A percentile compares a stretch with the other conserved stretches of the same genome.
These are phyloP conservation scores for Ramichloridium luteum DNA, from an alignment of 2,329 filamentous ascomycete genomes.

Conservation along the genomic window DNA sequence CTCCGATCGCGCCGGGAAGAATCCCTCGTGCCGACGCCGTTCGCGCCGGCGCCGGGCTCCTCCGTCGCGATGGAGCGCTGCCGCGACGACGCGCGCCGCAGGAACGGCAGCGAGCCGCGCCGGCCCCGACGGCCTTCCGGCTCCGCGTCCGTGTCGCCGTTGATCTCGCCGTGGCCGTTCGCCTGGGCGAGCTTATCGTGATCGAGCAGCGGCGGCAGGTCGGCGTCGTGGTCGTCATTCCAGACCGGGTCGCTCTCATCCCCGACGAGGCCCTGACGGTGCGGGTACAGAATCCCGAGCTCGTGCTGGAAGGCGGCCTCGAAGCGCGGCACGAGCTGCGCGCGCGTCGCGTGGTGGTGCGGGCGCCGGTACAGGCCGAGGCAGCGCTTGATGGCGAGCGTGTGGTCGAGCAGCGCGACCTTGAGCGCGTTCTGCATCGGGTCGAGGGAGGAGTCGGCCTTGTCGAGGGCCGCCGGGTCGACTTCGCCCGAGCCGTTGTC, in stretches of 20 bases:
- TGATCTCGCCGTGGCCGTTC: slow-evolving; percentile 7
- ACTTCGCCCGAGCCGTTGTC: slow-evolving; percentile 31
- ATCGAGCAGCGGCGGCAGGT: slow-evolving; percentile 6
- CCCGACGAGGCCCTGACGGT: slow-evolving; percentile 15
- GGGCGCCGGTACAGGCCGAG: slow-evolving; percentile 50
- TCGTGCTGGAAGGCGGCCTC: slow-evolving; percentile 35
- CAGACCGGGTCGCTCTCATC: slow-evolving; percentile 14
- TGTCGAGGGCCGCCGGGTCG: slow-evolving; percentile 13
- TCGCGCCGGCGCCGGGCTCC: slow-evolving; percentile 8
- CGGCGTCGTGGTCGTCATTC: slow-evolving; percentile 7
- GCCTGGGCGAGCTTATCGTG: slow-evolving; percentile 4
- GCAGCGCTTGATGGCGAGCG: slow-evolving; percentile 74
- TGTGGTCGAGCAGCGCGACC: slow-evolving; percentile 79
- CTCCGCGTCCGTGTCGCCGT: slow-evolving; percentile 5
- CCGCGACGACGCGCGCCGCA: slow-evolving; percentile 24
- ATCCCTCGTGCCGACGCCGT: slow-evolving; percentile 14
- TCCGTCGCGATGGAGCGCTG: slow-evolving; percentile 8
- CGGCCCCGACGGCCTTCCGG: slow-evolving; percentile 6
- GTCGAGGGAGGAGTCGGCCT: slow-evolving; percentile 31
- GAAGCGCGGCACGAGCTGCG: slow-evolving; percentile 26
- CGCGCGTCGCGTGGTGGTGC: slow-evolving; percentile 42
- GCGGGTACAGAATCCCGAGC: slow-evolving; percentile 29
- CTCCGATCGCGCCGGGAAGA: slow-evolving; percentile 15
- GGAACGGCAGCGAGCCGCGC: slow-evolving; percentile 14
- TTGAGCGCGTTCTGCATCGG: slow-evolving; percentile 66